A percentile compares a stretch with the other conserved stretches of the same genome.
Evolutionary conservation across 1,284 basidiomycete species (phyloP).

Genomic region (Cystobasidium pallidum): DNA sequence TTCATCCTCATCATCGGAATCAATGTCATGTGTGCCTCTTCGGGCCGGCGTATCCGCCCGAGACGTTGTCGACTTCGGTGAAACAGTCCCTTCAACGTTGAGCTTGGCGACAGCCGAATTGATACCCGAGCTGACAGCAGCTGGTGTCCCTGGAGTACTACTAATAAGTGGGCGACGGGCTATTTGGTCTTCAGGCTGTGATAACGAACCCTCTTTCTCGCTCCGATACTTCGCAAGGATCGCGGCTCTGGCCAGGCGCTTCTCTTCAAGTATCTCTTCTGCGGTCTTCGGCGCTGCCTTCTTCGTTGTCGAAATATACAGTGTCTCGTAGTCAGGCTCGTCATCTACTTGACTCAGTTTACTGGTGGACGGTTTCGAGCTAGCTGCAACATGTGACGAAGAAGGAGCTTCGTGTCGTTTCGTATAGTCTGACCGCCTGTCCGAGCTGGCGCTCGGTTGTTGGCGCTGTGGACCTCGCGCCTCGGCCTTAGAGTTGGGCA

Average conservation of each 20-base stretch:
- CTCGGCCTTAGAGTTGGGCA: not conserved
- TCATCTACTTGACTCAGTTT: slow-evolving; percentile 12
- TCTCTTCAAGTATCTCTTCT: slow-evolving; percentile 73
- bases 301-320: not conserved
- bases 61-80: not conserved
- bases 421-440: not conserved
- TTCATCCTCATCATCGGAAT: slow-evolving; percentile 20
- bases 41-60: not conserved
- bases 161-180: not conserved
- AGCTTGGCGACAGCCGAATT: slow-evolving; percentile 44
- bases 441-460: not conserved
- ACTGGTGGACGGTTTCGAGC: not conserved
- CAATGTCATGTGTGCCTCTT: not conserved
- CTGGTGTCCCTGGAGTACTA: slow-evolving; percentile 5
- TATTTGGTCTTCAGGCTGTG: slow-evolving; percentile 36
- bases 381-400: not conserved
- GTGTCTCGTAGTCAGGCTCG: slow-evolving; percentile 25
- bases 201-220: slow-evolving; percentile 41
- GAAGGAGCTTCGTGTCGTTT: not conserved
- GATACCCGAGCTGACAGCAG: slow-evolving; percentile 43
- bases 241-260: slow-evolving; percentile 77
- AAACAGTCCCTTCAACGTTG: slow-evolving; percentile 41
- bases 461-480: not conserved
- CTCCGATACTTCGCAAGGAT: slow-evolving; percentile 79
- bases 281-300: slow-evolving; percentile 32